These are phyloP conservation scores for Jatropha podagrica DNA, from an alignment of 441 rosid species.

Conservation along the genomic window DNA sequence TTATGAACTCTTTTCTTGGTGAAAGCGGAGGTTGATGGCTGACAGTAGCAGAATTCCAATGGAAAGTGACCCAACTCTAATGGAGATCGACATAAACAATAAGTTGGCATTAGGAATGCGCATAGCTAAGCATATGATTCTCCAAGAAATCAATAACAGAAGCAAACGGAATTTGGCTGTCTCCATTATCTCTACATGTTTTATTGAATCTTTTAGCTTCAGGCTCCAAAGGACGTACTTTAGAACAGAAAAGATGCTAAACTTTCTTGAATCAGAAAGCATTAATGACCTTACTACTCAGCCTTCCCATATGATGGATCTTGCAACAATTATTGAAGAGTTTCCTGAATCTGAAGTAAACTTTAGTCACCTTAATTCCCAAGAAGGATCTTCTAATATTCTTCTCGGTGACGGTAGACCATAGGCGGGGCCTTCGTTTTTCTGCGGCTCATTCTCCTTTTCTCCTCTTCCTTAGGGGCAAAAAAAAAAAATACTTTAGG, in stretches of 20 bases:
- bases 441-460: too few relatives aligned
- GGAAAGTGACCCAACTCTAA: not conserved
- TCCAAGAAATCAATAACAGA: constrained; percentile 1
- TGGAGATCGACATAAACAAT: not conserved
- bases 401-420: too few relatives aligned
- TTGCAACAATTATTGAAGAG: not conserved
- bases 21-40: too few relatives aligned
- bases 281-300: not conserved
- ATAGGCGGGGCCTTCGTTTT: too few relatives aligned
- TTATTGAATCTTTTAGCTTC: not conserved
- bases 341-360: not conserved
- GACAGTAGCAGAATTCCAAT: not conserved
- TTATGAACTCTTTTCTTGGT: too few relatives aligned
- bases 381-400: not conserved
- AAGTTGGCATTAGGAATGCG: not conserved
- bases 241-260: not conserved
- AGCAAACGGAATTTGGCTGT: not conserved
- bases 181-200: constrained; percentile 2
- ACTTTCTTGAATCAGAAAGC: not conserved
- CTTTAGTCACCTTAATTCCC: not conserved
- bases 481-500: too few relatives aligned
- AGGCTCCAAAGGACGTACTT: not conserved
- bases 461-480: too few relatives aligned
- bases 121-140: not conserved
- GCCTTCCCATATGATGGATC: not conserved